Conservation (phyloP, 1,284 basidiomycete species). For the Psilocybe mexicana region DNA sequence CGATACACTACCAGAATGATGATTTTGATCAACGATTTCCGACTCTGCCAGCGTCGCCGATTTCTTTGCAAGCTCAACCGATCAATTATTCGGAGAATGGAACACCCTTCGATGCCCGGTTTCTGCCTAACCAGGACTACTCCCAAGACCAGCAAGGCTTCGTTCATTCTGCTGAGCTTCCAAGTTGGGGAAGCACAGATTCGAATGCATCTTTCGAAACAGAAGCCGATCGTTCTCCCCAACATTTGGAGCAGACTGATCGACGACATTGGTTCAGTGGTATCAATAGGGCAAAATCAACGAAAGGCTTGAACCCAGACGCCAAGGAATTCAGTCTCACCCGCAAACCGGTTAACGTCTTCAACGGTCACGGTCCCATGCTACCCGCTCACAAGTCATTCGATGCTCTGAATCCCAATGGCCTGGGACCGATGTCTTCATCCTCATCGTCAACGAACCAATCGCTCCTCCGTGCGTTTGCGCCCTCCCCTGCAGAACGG, state of each 20-base stretch:
- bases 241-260: constrained; percentile 23
- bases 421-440: constrained; percentile 41
- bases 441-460: constrained; percentile 43
- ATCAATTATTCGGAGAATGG: constrained; percentile 33
- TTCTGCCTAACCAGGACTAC: constrained; percentile 11
- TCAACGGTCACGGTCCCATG: constrained; percentile 12
- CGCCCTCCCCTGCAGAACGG: constrained; percentile 79
- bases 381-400: constrained; percentile 22
- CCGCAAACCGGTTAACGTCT: constrained; percentile 27
- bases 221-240: constrained; percentile 7
- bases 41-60: constrained; percentile 31
- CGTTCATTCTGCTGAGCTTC: constrained; percentile 10
- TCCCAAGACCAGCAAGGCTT: constrained; percentile 9
- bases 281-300: constrained; percentile 42
- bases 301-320: constrained; percentile 77
- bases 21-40: constrained; percentile 28
- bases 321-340: constrained; percentile 78
- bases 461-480: constrained; percentile 73
- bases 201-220: constrained; percentile 6
- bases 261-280: constrained; percentile 55
- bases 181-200: constrained; percentile 15
- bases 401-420: constrained; percentile 60
- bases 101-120: constrained; percentile 44
- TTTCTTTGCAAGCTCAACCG: constrained; percentile 29
- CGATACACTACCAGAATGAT: constrained; percentile 15